These are phyloP conservation scores for Dendryphion nanum DNA, from an alignment of 2,329 filamentous ascomycete species.

Conservation along the genomic window DNA sequence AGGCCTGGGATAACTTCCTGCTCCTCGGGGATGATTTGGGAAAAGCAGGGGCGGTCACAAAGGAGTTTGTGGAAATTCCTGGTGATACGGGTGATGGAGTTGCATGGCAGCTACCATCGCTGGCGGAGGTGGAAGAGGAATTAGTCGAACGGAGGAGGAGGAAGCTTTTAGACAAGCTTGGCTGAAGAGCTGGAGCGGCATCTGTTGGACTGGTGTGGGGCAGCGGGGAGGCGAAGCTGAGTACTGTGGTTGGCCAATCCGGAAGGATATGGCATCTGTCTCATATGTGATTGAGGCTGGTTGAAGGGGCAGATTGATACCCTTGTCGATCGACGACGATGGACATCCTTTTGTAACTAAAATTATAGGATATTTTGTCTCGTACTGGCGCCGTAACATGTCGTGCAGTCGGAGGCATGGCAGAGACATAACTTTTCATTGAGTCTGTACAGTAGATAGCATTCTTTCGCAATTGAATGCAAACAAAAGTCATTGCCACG, in stretches of 20 bases:
- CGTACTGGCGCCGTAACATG: no score
- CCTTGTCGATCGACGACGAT: no score
- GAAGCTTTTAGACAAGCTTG: constrained; percentile 79
- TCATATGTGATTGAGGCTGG: no score
- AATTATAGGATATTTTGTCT: no score
- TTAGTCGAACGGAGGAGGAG: constrained; percentile 80
- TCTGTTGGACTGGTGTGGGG: no score
- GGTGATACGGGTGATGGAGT: constrained; percentile 83
- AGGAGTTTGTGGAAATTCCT: constrained; percentile 76
- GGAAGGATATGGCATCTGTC: no score
- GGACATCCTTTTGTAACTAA: no score
- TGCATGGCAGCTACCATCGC: constrained; percentile 77
- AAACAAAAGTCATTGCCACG: no score
- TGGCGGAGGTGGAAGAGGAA: constrained; percentile 93
- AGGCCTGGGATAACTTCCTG: constrained; percentile 70
- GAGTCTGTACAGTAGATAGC: constrained; percentile 6
- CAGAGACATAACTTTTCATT: not conserved
- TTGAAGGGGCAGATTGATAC: no score
- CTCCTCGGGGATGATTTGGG: constrained; percentile 50
- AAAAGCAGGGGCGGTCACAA: constrained; percentile 4
- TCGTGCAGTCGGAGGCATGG: no score
- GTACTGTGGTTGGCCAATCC: not conserved
- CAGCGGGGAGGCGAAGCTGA: no score
- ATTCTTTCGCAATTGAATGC: no score
- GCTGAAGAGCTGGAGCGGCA: constrained; percentile 20